A percentile compares a stretch with the other conserved stretches of the same genome.
Conservation (phyloP, 2,329 filamentous ascomycete species). For the Akanthomyces lecanii region DNA sequence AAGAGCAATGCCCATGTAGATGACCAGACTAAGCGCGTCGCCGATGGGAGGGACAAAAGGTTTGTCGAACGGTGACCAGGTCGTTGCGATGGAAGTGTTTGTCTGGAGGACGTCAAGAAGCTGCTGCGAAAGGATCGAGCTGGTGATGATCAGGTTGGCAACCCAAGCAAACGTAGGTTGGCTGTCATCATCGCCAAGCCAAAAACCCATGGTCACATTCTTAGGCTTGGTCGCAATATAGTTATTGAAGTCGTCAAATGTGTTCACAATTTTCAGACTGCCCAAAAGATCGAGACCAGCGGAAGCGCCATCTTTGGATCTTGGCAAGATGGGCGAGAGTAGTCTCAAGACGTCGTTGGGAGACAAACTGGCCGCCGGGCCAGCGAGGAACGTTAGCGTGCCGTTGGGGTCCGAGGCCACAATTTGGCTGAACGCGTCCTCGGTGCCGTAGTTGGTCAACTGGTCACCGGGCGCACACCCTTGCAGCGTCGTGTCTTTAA, state of each 20-base stretch:
- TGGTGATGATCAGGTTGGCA: constrained; percentile 56
- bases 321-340: constrained; percentile 37
- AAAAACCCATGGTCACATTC: constrained; percentile 72
- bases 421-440: constrained; percentile 37
- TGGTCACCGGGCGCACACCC: constrained; percentile 50
- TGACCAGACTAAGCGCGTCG: constrained; percentile 70
- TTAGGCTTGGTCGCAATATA: constrained; percentile 60
- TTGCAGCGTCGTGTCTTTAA: constrained; percentile 51
- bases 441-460: constrained; percentile 37
- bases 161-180: constrained; percentile 67
- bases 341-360: constrained; percentile 28
- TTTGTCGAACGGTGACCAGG: constrained; percentile 70
- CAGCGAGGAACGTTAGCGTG: constrained; percentile 28
- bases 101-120: constrained; percentile 61
- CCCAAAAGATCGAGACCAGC: constrained; percentile 21
- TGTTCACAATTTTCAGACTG: constrained; percentile 54
- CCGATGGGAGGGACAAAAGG: constrained; percentile 67
- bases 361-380: constrained; percentile 36
- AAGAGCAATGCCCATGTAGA: constrained; percentile 78
- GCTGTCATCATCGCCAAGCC: constrained; percentile 59
- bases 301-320: constrained; percentile 21
- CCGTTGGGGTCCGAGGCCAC: constrained; percentile 20
- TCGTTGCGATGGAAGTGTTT: constrained; percentile 64
- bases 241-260: constrained; percentile 62
- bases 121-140: constrained; percentile 61